Base-by-base conservation (phyloP, 2,329 filamentous ascomycete species). In the Aureobasidium namibiae region DNA sequence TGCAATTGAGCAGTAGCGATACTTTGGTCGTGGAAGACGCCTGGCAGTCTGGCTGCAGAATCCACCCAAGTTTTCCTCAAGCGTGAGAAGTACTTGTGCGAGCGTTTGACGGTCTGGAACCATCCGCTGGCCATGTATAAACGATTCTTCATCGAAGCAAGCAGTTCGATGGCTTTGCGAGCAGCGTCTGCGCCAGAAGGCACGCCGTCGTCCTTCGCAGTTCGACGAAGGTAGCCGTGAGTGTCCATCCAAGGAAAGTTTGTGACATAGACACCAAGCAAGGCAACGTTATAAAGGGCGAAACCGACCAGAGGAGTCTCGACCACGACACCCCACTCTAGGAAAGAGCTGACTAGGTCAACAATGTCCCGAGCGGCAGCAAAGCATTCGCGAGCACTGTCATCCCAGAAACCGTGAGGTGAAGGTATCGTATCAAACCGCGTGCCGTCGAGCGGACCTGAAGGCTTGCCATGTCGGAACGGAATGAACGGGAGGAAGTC, bases 211-310 rank as follows among this genome's bases (percentile, higher is more conserved):
- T 59, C 57, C 26, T 48, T 50, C 8, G 57, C 39, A 56, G 65
- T 67, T 36, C 65, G 63, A n/a, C 64, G 65, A 65, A 88, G 80
- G 66, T 81, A 80, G 3, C 75, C 72, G 11, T 80, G 73, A 1
- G 75, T 75, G 64, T 90, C 87, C 83, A 90, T 88, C 60, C 82
- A 79, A 0, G 84, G 84, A 60, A 89, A 90, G 66, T 85, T 82
- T 45, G 78, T 76, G 11, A 82, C 82, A 67, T 89, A 90, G 2
- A 88, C 76, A 34, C 84, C 75, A 16, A 83, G 78, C 65, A 88
- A 86, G 0, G 82, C 81, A 0, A 86, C 84, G 11, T 81, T 82
- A 76, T 85, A 90, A 39, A 87, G 77, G 2, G 85, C 81, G 66
- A 88, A 89, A 3, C 83, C 78, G 3, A 86, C 80, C 34, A 88